A percentile compares a stretch with the other conserved stretches of the same genome.
phyloP scores from a whole-genome alignment of 2,329 filamentous ascomycete species.

The Gaeumannomyces sp. region DNA sequence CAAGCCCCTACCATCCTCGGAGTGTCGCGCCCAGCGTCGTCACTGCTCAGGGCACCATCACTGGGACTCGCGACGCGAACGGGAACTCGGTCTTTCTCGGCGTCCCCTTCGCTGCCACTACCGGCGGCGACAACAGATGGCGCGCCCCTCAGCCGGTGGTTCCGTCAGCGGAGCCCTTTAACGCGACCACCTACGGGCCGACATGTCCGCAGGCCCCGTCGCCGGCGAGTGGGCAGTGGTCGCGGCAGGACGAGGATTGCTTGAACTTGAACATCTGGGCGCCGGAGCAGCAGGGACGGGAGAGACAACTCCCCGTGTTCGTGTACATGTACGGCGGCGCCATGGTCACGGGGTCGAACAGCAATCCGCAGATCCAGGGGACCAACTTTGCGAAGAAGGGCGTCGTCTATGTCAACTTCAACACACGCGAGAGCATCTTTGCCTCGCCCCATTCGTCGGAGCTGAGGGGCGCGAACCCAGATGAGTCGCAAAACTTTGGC shows the following conservation, averaged over 20 bases:
- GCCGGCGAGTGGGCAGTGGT: not conserved
- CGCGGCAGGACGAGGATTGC: constrained; percentile 6
- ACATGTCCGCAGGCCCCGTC: constrained; percentile 2
- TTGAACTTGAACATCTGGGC: constrained; percentile 6
- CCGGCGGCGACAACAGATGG: constrained; percentile 7
- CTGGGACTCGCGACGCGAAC: not conserved
- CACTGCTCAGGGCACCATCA: constrained; percentile 4
- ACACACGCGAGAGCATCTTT: constrained; percentile 8
- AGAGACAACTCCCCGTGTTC: constrained; percentile 1
- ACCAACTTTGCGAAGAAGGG: constrained; percentile 6
- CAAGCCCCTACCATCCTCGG: not conserved
- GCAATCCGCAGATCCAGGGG: constrained; percentile 5
- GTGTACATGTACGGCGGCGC: constrained; percentile 9
- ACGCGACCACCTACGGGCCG: constrained; percentile 5
- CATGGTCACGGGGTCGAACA: constrained; percentile 7
- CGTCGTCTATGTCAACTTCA: constrained; percentile 6
- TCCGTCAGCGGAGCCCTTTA: not conserved
- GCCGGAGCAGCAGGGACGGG: not conserved
- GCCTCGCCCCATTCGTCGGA: constrained; percentile 5
- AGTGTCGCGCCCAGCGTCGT: not conserved
- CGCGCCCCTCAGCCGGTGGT: not conserved
- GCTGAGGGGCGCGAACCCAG: not conserved
- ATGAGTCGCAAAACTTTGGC: constrained; percentile 9
- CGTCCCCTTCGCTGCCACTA: constrained; percentile 4
- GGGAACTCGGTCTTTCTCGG: constrained; percentile 6